These are phyloP conservation scores for Kipferlia bialata DNA, from an alignment of 78 protist species.

Conservation along the genomic window DNA sequence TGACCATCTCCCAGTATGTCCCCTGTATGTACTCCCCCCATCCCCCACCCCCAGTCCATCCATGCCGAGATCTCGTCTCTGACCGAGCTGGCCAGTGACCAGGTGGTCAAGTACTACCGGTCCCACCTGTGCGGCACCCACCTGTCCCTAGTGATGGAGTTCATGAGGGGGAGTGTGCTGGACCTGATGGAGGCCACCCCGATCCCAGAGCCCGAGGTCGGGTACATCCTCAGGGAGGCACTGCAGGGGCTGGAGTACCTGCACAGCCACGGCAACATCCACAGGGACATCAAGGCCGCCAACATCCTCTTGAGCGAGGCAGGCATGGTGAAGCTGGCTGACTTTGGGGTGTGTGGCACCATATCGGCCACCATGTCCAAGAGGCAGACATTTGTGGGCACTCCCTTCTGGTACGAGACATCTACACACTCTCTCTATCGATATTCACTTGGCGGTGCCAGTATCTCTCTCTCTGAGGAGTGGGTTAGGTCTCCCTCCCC, in stretches of 20 bases:
- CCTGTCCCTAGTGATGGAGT: conserved; percentile 90
- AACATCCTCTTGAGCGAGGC: conserved; percentile 40
- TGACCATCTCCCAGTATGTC: no score
- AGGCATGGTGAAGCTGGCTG: conserved; percentile 52
- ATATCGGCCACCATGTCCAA: conserved; percentile 63
- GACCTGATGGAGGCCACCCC: conserved; percentile 61
- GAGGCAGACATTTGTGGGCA: conserved; percentile 78
- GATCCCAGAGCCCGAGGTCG: conserved; percentile 59
- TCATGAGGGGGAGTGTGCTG: conserved; percentile 72
- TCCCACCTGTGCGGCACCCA: conserved; percentile 51
- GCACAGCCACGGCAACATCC: conserved; percentile 43
- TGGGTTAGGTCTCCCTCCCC: neutral
- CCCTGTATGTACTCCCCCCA: no score
- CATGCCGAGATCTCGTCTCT: conserved; percentile 64
- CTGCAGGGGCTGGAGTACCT: conserved; percentile 21
- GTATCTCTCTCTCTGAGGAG: neutral
- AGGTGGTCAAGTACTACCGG: conserved; percentile 59
- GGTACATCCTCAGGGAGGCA: conserved; percentile 50
- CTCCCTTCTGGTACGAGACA: no score
- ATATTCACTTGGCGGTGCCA: neutral
- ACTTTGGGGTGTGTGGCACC: conserved; percentile 72
- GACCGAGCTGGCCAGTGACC: conserved; percentile 57
- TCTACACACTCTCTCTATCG: no score
- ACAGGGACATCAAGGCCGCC: conserved; percentile 61
- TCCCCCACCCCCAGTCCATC: no score